phyloP scores from a whole-genome alignment of 2,329 filamentous ascomycete species.

The Colletotrichum tanaceti region DNA sequence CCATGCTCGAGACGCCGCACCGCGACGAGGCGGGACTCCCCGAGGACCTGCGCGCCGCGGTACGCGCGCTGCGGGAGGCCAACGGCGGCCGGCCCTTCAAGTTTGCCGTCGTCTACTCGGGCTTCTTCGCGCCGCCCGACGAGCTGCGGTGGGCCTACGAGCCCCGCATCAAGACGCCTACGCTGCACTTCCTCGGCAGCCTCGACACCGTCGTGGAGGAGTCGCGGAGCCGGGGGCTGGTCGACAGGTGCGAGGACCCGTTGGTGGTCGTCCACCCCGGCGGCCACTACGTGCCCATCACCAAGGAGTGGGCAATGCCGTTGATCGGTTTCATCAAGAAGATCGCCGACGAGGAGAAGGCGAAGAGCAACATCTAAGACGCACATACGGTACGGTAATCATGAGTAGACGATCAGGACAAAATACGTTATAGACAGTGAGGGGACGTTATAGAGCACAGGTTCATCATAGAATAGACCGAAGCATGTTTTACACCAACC shows the following conservation, averaged over 20 bases:
- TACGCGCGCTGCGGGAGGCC: constrained; percentile 58
- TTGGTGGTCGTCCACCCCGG: constrained; percentile 79
- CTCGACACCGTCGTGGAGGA: constrained; percentile 92
- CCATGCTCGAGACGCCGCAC: constrained; percentile 72
- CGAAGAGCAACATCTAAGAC: constrained; percentile 43
- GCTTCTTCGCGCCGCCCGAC: constrained; percentile 74
- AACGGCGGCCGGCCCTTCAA: constrained; percentile 64
- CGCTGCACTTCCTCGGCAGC: constrained; percentile 84
- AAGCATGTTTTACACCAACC: constrained; percentile 32
- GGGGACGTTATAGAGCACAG: not conserved
- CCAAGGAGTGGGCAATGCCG: constrained; percentile 82
- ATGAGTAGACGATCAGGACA: constrained; percentile 18
- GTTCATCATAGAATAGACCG: constrained; percentile 35
- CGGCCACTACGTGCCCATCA: constrained; percentile 88
- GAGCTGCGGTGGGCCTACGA: constrained; percentile 75
- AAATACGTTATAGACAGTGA: constrained; percentile 28
- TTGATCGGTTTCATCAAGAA: constrained; percentile 76
- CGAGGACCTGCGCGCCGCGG: constrained; percentile 54
- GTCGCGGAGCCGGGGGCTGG: constrained; percentile 72
- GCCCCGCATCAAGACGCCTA: constrained; percentile 79
- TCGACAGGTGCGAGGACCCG: constrained; percentile 70
- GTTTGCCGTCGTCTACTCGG: constrained; percentile 82
- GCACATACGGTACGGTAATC: not conserved
- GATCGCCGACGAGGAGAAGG: constrained; percentile 46
- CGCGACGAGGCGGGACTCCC: constrained; percentile 45